Evolutionary conservation across 768 basidiomycete species (phyloP), one percentile per base, ranked within the genome.

Genomic region (Tulasnella calospora): DNA sequence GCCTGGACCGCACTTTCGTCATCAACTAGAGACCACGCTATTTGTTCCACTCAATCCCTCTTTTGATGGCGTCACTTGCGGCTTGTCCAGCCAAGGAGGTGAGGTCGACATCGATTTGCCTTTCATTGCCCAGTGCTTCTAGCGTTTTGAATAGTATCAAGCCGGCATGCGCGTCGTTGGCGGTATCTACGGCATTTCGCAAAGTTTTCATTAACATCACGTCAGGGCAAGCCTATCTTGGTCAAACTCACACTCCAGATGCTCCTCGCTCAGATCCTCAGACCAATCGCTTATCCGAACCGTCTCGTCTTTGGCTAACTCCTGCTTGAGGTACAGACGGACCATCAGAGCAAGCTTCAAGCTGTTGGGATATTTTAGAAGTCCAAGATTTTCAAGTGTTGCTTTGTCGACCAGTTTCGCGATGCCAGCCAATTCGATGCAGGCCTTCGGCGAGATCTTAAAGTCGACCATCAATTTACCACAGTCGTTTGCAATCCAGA

Each of bases 401-500:
- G 46, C 69, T 33, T 80, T 80, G 78, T 89, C 88, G 4, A 84
- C 86, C 40, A 82, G 82, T 21, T 80, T 81, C 2, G 88, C 88
- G 61, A 89, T 80, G 0, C 82, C 83, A 5, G 86, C 86, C 17
- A 89, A 87, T 74, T 89, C 88, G 21, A 88, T 84, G 10, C 88
- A 85, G 46, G 83, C 84, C n/a, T 81, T 81, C 15, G 86, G 81
- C 27, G 81, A 82, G 76, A 89, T 84, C 46, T 85, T 87, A 78
- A 83, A 89, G 80, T 89, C 88, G 19, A 83, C 83, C 74, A 84
- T 86, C n/a, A 89, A 85, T 79, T 89, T 89, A 80, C 84, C 81
- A 6, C 88, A 88, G 38, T 89, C 88, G 46, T 87, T 86, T 40
- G 85, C 82, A 74, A 88, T 89, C 77, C 88, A 88, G 9, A 85